Evolutionary conservation across 208 protist species (phyloP).

Genomic region (Tritrichomonas foetus): DNA sequence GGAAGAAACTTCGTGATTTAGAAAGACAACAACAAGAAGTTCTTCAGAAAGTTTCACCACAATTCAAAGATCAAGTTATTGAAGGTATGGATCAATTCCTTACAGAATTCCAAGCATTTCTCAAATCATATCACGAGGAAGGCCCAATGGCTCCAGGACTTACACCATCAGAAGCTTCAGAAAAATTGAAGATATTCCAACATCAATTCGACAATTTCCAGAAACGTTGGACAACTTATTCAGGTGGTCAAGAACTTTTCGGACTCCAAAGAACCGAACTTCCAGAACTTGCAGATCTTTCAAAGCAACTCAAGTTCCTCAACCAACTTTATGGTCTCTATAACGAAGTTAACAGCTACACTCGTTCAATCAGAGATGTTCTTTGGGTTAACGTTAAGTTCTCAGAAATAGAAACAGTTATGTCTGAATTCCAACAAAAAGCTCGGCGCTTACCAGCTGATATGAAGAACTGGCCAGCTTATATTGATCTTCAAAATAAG

Average conservation of each 20-base stretch:
- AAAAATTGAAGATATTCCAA: constrained; percentile 84
- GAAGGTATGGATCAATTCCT: not conserved
- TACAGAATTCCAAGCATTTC: not conserved
- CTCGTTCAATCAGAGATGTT: constrained; percentile 59
- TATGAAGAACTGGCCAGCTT: constrained; percentile 66
- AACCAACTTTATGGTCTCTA: constrained; percentile 66
- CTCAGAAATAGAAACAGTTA: constrained; percentile 62
- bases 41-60: constrained; percentile 23
- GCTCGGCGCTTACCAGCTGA: constrained; percentile 54
- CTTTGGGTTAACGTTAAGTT: constrained; percentile 58
- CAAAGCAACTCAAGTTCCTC: constrained; percentile 63
- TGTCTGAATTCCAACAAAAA: constrained; percentile 50
- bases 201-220: constrained; percentile 83
- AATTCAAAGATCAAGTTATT: constrained; percentile 31
- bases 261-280: constrained; percentile 63
- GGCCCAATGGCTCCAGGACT: constrained; percentile 86
- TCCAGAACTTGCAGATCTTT: constrained; percentile 57
- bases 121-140: constrained; percentile 53
- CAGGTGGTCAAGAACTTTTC: constrained; percentile 67
- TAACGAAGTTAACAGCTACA: constrained; percentile 58
- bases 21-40: not conserved
- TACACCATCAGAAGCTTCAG: constrained; percentile 77
- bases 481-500: constrained; percentile 63
- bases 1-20: constrained; percentile 1
- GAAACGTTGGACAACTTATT: constrained; percentile 75